Evolutionary conservation across 768 basidiomycete genomes (phyloP), one percentile per base, ranked within the genome.

Genomic region (Filobasidium wieringae): DNA sequence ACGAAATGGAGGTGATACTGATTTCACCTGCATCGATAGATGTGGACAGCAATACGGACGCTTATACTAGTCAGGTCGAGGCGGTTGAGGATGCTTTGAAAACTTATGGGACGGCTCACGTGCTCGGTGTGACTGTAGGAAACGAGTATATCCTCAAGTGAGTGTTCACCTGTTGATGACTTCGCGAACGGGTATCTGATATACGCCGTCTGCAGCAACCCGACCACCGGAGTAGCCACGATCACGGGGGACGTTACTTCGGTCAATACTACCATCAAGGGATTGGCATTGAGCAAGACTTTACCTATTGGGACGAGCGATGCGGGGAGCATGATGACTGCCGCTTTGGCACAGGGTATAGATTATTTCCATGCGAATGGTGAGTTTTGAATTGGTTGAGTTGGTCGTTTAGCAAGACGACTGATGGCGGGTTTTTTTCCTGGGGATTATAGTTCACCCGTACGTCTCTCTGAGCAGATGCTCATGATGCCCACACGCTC

Each of bases 241-340:
- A 88, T 96, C 60, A 69, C 79, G 3, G 83, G 86, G 70, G 85
- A 85, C 15, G 77, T 80, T 9, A 30, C 59, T 26, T 59, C 70
- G 47, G 68, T 75, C 58, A 71, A 61, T 67, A 59, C 57, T 78
- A 82, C 81, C 67, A 59, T 76, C 26, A 33, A 62, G 6, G 74
- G 71, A 9, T 64, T 91, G 74, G 80, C 77, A 55, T 68, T 91
- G 29, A 69, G 66, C 58, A 81, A 86, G 71, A 77, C 68, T 15
- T 78, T 91, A 24, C 79, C 80, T 0, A 81, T 93, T 19, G 88
- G 89, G 30, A 86, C 79, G 15, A 79, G 87, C 12, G 91, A 95
- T 66, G 90, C 91, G 11, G 91, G 90, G 22, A 81, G 82, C 57
- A 86, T 82, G 75, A 87, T 92, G 77, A 89, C 86, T 68, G 83